phyloP scores from a whole-genome alignment of 2,329 filamentous ascomycete genomes.

The Xylariales sp. region DNA sequence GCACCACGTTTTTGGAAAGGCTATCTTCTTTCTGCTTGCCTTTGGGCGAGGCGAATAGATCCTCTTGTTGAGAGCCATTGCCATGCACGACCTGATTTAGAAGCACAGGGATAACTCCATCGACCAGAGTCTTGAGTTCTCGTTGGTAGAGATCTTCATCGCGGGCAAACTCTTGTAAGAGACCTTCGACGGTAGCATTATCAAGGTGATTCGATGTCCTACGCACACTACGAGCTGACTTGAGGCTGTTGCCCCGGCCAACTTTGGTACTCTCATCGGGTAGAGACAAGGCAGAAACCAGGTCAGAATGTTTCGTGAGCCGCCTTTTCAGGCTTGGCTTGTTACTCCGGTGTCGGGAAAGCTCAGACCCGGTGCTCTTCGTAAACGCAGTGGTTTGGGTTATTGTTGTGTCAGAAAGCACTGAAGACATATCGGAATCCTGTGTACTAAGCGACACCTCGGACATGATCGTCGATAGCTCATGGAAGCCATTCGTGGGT shows the following conservation, averaged over 20 bases:
- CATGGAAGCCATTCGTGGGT: constrained; percentile 50
- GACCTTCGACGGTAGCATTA: constrained; percentile 65
- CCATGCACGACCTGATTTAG: constrained; percentile 78
- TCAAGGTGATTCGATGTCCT: constrained; percentile 63
- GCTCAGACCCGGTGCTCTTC: constrained; percentile 35
- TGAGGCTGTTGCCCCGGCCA: constrained; percentile 62
- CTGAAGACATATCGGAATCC: constrained; percentile 47
- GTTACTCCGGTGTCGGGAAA: constrained; percentile 42
- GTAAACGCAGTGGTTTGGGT: constrained; percentile 49
- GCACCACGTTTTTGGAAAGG: constrained; percentile 81
- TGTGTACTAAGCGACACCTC: constrained; percentile 42
- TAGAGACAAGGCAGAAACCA: constrained; percentile 86
- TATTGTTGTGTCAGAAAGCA: constrained; percentile 45
- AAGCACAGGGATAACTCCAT: constrained; percentile 90
- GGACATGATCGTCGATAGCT: constrained; percentile 54
- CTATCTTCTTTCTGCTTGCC: constrained; percentile 49
- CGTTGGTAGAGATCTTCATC: constrained; percentile 87
- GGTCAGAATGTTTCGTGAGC: constrained; percentile 85
- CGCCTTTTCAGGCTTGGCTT: constrained; percentile 62
- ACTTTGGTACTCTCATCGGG: constrained; percentile 53
- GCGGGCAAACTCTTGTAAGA: constrained; percentile 73
- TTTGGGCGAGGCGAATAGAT: constrained; percentile 56
- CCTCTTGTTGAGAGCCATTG: constrained; percentile 56
- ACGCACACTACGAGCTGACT: constrained; percentile 73
- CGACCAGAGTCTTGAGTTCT: constrained; percentile 87